Conservation (phyloP, 495 filamentous ascomycete genomes). For the Cairneyella variabilis region DNA sequence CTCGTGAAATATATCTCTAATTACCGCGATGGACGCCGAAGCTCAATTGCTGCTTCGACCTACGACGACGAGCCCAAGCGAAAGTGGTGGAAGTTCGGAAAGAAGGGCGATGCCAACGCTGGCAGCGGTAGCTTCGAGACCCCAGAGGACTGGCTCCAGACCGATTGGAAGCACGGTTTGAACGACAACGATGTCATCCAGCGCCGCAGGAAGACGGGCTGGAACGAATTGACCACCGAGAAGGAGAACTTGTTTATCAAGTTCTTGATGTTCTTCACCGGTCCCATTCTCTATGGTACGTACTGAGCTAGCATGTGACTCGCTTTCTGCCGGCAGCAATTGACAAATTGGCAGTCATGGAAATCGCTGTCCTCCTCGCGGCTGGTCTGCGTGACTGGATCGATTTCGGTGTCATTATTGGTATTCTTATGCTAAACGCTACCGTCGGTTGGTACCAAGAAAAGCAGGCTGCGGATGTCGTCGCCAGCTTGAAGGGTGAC, state of each 20-base stretch:
- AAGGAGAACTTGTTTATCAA: slow-evolving; percentile 75
- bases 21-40: slow-evolving; percentile 56
- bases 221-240: slow-evolving; percentile 71
- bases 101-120: slow-evolving; percentile 32
- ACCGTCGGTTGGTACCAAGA: slow-evolving; percentile 83
- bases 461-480: slow-evolving; percentile 81
- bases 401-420: slow-evolving; percentile 80
- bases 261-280: slow-evolving; percentile 75
- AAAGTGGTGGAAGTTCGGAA: slow-evolving; percentile 58
- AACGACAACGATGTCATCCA: slow-evolving; percentile 53
- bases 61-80: slow-evolving; percentile 36
- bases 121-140: slow-evolving; percentile 43
- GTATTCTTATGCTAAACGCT: slow-evolving; percentile 77
- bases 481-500: slow-evolving; percentile 75
- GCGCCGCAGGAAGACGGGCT: slow-evolving; percentile 64
- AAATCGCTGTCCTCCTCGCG: slow-evolving; percentile 74
- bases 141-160: slow-evolving; percentile 70
- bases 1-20: slow-evolving; percentile 65
- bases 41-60: slow-evolving; percentile 47
- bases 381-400: slow-evolving; percentile 80
- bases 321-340: neutral
- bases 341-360: slow-evolving; percentile 59
- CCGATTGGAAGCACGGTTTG: slow-evolving; percentile 64
- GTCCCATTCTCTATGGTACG: slow-evolving; percentile 81
- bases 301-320: slow-evolving; percentile 7